Percentiles rank a stretch among this genome's conserved stretches.
Conservation (phyloP, 371 early-diverging fungal genomes). For the Mortierella sp. region DNA sequence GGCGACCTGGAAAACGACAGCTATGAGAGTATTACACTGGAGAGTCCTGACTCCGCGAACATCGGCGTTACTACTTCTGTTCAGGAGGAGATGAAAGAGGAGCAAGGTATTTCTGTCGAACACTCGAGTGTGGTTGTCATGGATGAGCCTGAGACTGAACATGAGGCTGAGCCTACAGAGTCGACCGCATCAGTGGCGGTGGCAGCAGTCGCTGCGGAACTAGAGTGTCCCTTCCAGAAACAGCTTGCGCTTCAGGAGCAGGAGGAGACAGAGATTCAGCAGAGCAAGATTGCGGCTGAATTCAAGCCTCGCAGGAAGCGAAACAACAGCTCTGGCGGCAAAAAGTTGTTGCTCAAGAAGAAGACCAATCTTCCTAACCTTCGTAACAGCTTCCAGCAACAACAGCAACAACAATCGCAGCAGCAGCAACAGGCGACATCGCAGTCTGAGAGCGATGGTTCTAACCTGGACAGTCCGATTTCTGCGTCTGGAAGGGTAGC, state of each 20-base stretch:
- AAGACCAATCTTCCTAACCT: constrained; percentile 27
- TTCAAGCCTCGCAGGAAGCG: constrained; percentile 35
- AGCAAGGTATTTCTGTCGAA: neutral
- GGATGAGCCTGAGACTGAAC: neutral
- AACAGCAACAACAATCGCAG: constrained; percentile 5
- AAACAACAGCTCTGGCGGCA: constrained; percentile 38
- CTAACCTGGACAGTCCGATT: neutral
- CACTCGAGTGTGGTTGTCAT: neutral
- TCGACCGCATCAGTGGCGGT: neutral
- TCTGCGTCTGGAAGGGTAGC: neutral
- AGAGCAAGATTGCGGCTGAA: neutral
- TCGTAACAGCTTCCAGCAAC: constrained; percentile 29
- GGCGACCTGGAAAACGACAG: neutral
- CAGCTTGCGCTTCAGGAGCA: constrained; percentile 29
- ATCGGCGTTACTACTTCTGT: neutral
- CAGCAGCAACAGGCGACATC: neutral
- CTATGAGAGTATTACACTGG: neutral
- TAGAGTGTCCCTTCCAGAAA: constrained; percentile 29
- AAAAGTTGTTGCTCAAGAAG: constrained; percentile 34
- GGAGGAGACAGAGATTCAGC: constrained; percentile 5
- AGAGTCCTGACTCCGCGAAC: neutral
- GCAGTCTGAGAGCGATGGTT: constrained; percentile 4
- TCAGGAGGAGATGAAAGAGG: neutral
- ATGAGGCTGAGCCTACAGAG: neutral
- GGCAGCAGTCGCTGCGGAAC: neutral